Conservation (phyloP, 768 basidiomycete species). For the Psilocybe cubensis region DNA sequence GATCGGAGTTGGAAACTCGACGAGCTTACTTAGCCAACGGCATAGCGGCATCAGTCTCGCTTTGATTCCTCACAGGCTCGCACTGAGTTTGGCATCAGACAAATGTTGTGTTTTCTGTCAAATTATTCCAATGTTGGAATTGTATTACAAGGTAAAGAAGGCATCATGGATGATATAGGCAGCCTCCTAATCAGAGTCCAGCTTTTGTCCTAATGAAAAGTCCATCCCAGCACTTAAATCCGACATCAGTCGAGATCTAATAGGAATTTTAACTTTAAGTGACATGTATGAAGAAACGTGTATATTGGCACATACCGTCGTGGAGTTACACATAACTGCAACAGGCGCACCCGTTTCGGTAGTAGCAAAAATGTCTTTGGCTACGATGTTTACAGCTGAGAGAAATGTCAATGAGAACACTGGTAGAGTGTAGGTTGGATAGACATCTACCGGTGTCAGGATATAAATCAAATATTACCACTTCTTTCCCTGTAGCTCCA, state of each 20-base stretch:
- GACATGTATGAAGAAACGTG: background rate
- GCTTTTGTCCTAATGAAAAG: conserved; percentile 21
- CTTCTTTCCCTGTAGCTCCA: conserved; percentile 61
- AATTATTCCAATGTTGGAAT: too few species aligned
- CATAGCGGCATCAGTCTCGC: too few species aligned
- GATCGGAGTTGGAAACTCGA: too few species aligned
- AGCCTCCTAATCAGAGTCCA: conserved; percentile 14
- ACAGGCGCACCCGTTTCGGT: conserved; percentile 49
- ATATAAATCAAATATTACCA: conserved; percentile 60
- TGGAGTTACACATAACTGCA: conserved; percentile 57
- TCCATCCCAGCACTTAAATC: conserved; percentile 29
- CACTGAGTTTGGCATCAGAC: too few species aligned
- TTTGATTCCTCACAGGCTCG: too few species aligned
- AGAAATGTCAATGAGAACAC: background rate
- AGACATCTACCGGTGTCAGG: conserved; percentile 49
- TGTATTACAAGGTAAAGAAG: too few species aligned
- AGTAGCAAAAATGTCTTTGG: conserved; percentile 47
- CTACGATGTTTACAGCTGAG: conserved; percentile 52
- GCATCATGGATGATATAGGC: too few species aligned
- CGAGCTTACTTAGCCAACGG: too few species aligned
- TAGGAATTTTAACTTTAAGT: background rate
- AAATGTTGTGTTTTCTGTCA: too few species aligned
- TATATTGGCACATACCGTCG: conserved; percentile 37
- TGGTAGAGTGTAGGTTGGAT: background rate
- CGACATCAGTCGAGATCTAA: conserved; percentile 25